Conservation (phyloP, 2,329 filamentous ascomycete genomes). For the Blastomyces parvus region DNA sequence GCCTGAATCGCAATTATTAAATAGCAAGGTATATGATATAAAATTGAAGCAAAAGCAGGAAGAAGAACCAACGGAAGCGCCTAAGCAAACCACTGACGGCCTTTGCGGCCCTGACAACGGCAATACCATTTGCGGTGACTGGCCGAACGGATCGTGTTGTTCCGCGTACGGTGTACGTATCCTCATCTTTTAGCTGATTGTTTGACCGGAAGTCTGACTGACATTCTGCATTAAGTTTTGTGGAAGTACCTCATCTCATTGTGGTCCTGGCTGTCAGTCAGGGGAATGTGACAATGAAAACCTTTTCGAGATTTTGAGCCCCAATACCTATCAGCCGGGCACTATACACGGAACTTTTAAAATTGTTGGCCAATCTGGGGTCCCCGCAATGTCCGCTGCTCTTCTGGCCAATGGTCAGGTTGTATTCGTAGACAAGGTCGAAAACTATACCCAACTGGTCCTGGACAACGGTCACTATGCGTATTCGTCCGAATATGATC, state of each 20-base stretch:
- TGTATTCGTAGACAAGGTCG: slow-evolving; percentile 54
- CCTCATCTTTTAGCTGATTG: background rate
- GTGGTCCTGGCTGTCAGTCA: slow-evolving; percentile 49
- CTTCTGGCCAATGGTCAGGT: slow-evolving; percentile 51
- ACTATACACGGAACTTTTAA: slow-evolving; percentile 40
- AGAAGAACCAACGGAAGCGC: background rate
- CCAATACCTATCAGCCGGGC: slow-evolving; percentile 11
- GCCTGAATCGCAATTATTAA: background rate
- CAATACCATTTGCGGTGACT: slow-evolving; percentile 44
- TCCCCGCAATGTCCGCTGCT: slow-evolving; percentile 55
- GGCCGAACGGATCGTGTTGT: slow-evolving; percentile 46
- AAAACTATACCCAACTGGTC: slow-evolving; percentile 51
- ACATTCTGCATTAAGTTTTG: slow-evolving; percentile 21
- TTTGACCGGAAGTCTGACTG: background rate
- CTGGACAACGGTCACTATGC: slow-evolving; percentile 48
- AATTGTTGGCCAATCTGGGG: slow-evolving; percentile 47
- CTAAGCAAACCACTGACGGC: slow-evolving; percentile 32
- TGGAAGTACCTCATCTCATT: slow-evolving; percentile 40
- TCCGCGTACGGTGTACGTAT: slow-evolving; percentile 49
- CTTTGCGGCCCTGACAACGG: slow-evolving; percentile 44
- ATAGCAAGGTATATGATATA: background rate
- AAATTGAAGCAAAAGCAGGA: background rate
- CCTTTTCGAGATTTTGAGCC: background rate
- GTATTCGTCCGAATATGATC: slow-evolving; percentile 53
- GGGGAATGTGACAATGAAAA: slow-evolving; percentile 36